Base-by-base conservation (phyloP, 148 eudicot species). In the Limonium bicolor region DNA sequence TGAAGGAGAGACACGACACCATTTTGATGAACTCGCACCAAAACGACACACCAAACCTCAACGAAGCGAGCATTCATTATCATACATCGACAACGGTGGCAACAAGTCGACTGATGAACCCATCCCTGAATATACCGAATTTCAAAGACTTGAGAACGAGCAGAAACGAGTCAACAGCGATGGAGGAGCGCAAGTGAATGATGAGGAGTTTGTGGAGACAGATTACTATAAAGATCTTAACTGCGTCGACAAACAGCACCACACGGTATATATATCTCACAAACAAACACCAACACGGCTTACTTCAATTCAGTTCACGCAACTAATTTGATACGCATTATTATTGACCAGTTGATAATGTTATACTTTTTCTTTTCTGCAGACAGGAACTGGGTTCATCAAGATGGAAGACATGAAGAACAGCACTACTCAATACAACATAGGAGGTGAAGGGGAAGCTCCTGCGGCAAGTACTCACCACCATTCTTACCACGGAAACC, bases 381-480 rank as follows among this genome's bases (percentile, higher is more conserved):
- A 88, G 97, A 83, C 94, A 27, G 97, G 97, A 49, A 80, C 90
- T 33, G 97, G 97, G 15, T 88, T 88, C 78, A 88, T 88, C 42
- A 72, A 68, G 41, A 41, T 66, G 58, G 94, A 77, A 46, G 49
- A 51, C 39, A 48, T 29, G 20, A 61, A 63, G 22, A 67, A 39
- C 2, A 31, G 11, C 20, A 3, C 31, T 82, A 76, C 66, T 53
- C 27, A 35, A 30, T 77, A 40, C 57, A 56, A 26, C 60, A 3
- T 39, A 14, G 25, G n/a, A 19, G 24, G 22, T 19, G 43, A 39
- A 8, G 29, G 2, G 2, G 7, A 23, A 10, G 27, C 77, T 5
- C 11, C 62, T 11, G 61, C 42, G 21, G 27, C 51, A n/a, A 67
- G 14, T 47, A 27, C 28, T 46, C 46, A 43, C 41, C 82, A 77